phyloP scores from a whole-genome alignment of 2,329 filamentous ascomycete genomes.

The Eutypa lata region DNA sequence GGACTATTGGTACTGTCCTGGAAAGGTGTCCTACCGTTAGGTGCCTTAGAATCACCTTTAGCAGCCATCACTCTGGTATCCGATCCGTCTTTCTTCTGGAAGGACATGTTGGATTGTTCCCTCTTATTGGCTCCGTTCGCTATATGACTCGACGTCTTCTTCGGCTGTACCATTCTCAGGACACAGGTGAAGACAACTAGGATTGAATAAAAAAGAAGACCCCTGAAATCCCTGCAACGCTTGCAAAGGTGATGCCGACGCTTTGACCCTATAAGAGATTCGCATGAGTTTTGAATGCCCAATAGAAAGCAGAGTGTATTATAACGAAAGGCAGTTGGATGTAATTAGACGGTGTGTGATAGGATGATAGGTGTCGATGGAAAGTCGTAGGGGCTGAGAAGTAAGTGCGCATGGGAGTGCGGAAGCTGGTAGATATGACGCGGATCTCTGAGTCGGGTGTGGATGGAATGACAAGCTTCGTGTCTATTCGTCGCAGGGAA shows the following conservation, averaged over 20 bases:
- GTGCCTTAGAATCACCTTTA: constrained; percentile 34
- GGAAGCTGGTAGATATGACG: background rate
- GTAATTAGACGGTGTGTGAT: background rate
- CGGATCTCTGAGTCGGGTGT: background rate
- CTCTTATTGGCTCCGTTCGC: constrained; percentile 29
- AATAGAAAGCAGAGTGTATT: background rate
- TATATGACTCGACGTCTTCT: constrained; percentile 25
- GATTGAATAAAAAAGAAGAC: constrained; percentile 1
- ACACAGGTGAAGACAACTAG: constrained; percentile 11
- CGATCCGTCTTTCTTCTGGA: constrained; percentile 27
- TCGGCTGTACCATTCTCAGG: constrained; percentile 33
- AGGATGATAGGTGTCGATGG: background rate
- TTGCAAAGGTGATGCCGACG: constrained; percentile 18
- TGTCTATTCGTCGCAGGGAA: background rate
- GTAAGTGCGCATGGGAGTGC: background rate
- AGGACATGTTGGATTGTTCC: constrained; percentile 26
- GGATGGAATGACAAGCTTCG: background rate
- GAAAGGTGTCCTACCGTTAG: constrained; percentile 36
- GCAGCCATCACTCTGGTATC: constrained; percentile 23
- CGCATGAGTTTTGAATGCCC: background rate
- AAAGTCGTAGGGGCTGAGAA: background rate
- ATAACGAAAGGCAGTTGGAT: background rate
- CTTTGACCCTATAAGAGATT: constrained; percentile 19
- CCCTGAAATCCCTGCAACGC: constrained; percentile 19
- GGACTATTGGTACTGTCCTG: background rate